Evolutionary conservation across 2,329 filamentous ascomycete genomes (phyloP).

Genomic region (Aspergillus pseudotamarii): DNA sequence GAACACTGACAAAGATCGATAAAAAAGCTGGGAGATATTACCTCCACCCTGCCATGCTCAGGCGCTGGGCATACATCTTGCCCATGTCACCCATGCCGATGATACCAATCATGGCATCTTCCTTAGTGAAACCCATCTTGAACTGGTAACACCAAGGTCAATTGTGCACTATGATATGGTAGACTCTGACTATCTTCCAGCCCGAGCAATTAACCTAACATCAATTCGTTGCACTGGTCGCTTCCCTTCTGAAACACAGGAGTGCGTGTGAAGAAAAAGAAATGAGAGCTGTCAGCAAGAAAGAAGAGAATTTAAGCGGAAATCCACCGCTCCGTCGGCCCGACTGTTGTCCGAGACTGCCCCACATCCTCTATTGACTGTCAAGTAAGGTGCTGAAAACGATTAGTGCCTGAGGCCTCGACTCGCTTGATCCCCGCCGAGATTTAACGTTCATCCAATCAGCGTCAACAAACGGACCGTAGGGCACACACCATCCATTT

Average conservation of each 20-base stretch:
- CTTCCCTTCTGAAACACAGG: neutral
- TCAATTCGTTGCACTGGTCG: neutral
- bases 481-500: constrained; percentile 45
- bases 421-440: constrained; percentile 32
- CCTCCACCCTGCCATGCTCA: constrained; percentile 96
- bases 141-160: neutral
- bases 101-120: constrained; percentile 79
- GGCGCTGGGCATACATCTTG: constrained; percentile 90
- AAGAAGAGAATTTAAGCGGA: constrained; percentile 10
- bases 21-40: constrained; percentile 19
- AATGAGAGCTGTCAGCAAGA: neutral
- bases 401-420: constrained; percentile 19
- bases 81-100: constrained; percentile 99
- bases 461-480: constrained; percentile 22
- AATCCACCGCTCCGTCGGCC: neutral
- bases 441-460: constrained; percentile 31
- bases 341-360: constrained; percentile 24
- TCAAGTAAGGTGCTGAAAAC: neutral
- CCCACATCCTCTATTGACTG: neutral
- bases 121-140: constrained; percentile 52
- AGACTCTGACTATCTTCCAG: neutral
- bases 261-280: neutral
- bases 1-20: constrained; percentile 2
- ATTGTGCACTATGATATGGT: neutral
- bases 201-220: neutral